Conservation (phyloP, 768 basidiomycete species). For the Panellus pusillus region DNA sequence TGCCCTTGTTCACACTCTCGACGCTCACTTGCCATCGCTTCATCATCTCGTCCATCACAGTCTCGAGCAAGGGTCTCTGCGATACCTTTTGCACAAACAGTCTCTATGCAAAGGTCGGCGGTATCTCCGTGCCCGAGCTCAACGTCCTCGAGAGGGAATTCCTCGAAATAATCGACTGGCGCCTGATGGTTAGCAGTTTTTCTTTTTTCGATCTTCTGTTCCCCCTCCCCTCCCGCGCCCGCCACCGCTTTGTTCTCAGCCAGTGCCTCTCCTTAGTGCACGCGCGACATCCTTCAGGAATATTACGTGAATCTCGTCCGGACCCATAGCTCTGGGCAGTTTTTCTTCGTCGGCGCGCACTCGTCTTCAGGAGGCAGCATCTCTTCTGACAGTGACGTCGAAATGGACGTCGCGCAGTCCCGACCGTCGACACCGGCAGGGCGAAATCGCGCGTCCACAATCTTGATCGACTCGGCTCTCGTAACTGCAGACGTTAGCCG, state of each 20-base stretch:
- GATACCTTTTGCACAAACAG: conserved; percentile 95
- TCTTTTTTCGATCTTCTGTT: conserved; percentile 22
- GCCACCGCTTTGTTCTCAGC: conserved; percentile 9
- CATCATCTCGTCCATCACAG: conserved; percentile 89
- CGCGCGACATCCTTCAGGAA: conserved; percentile 84
- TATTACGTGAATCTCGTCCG: conserved; percentile 94
- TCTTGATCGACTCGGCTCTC: conserved; percentile 41
- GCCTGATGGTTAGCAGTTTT: conserved; percentile 75
- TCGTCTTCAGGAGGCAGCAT: conserved; percentile 33
- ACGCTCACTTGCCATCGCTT: conserved; percentile 98
- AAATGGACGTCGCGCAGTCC: conserved; percentile 55
- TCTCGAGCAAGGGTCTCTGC: conserved; percentile 92
- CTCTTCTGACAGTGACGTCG: conserved; percentile 55
- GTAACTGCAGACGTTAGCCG: conserved; percentile 44
- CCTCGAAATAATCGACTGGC: conserved; percentile 89
- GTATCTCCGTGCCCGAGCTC: conserved; percentile 87
- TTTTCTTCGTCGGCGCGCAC: conserved; percentile 48
- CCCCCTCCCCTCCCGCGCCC: conserved; percentile 14
- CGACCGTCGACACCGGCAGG: conserved; percentile 52
- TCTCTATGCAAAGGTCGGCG: conserved; percentile 95
- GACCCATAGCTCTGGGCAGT: conserved; percentile 69
- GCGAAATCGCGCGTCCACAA: conserved; percentile 20
- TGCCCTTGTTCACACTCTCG: conserved; percentile 87
- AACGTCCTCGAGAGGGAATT: conserved; percentile 96
- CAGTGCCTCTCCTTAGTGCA: conserved; percentile 61